Conservation (phyloP, 805 yeast genomes). For the Hagleromyces aurorensis region DNA sequence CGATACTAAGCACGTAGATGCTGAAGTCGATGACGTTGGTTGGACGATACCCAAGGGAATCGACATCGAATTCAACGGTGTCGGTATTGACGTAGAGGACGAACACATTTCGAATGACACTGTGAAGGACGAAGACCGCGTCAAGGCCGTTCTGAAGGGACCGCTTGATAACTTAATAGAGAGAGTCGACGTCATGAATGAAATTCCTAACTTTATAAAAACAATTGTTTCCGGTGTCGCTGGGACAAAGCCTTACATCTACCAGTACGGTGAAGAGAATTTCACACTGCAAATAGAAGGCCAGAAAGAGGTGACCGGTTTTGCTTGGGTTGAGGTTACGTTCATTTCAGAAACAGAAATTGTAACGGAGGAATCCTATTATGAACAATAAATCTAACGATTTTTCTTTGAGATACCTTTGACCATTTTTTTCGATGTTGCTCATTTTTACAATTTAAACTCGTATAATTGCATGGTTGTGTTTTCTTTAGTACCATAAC, state of each 20-base stretch:
- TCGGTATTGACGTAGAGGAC: constrained; percentile 37
- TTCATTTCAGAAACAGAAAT: constrained; percentile 29
- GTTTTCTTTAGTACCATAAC: no score
- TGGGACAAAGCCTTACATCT: constrained; percentile 94
- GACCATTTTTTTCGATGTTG: no score
- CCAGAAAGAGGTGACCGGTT: constrained; percentile 18
- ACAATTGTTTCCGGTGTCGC: constrained; percentile 89
- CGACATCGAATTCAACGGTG: constrained; percentile 49
- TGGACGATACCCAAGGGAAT: constrained; percentile 82
- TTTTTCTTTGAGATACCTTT: constrained; percentile 1
- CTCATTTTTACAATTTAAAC: no score
- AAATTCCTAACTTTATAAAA: constrained; percentile 89
- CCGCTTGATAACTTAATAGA: constrained; percentile 58
- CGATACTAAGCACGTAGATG: constrained; percentile 48
- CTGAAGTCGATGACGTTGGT: constrained; percentile 67
- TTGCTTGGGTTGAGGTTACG: constrained; percentile 30
- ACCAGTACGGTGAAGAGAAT: constrained; percentile 69
- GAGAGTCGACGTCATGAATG: constrained; percentile 96
- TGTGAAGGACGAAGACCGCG: constrained; percentile 24
- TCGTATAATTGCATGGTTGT: no score
- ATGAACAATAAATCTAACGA: constrained; percentile 9
- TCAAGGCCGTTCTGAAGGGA: constrained; percentile 51
- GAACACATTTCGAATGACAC: constrained; percentile 32
- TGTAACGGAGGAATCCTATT: constrained; percentile 21
- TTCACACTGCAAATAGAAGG: constrained; percentile 20